Evolutionary conservation across 1,139 yeast species (phyloP), one percentile per base, ranked within the genome.

Genomic region (Taiozyma onychis): DNA sequence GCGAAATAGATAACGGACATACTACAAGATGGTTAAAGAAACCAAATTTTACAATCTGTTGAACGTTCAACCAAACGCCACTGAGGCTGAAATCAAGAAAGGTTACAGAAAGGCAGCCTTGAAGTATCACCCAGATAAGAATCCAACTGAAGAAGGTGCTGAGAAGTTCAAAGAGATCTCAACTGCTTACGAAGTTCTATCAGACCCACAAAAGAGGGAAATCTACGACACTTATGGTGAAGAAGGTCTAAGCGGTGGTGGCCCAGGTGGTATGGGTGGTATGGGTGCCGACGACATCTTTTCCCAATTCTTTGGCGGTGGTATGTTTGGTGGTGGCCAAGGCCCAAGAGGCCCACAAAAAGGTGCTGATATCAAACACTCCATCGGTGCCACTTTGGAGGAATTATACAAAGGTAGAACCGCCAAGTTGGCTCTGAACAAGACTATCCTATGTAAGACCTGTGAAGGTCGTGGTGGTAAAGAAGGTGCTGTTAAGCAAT

Each of bases 401-500:
- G 98, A 93, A 68, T 76, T 90, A 59, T 95, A 85, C 80, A 90
- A 88, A 73, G 99, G 99, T 58, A 88, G 93, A 75, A 85, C 90
- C 46, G 84, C 97, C 54, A 93, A 93, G 74, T 79, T 93, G 72
- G 97, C 98, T 6, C 78, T 93, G 59, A 91, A 91, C 74, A 90
- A 90, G 76, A 91, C 97, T 51, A 79, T 91, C 49, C 72, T 90
- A 62, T 93, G 99, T 81, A 80, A 81, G 66, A 66, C 80, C 46
- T 93, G 99, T 77, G 86, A 88, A 51, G 99, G 99, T 64, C 83
- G 84, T 65, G 99, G 99, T 69, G 99, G 99, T 73, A 89, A 89
- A 68, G 89, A 83, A 60, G 96, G 95, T 54, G 78, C 89, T 54
- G 95, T 91, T 60, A 87, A 86, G 76, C 83, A 84, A 65, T 93